Base-by-base conservation (phyloP, 345 rosid genomes). In the Melastoma malabathricum region DNA sequence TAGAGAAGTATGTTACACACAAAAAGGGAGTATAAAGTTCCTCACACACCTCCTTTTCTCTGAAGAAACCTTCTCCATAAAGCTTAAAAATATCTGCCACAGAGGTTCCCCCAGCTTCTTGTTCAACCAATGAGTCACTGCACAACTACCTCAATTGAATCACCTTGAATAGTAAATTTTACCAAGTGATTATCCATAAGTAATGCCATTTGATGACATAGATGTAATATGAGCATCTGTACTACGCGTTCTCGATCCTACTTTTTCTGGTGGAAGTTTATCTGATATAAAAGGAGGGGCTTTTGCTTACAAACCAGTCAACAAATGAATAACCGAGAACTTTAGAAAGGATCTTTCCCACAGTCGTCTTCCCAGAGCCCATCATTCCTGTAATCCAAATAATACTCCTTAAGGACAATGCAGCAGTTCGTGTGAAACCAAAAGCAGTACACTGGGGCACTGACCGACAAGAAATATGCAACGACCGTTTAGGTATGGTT, bases 281-380 rank as follows among this genome's bases (percentile, higher is more conserved):
- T 29, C 38, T 29, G 38, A 29, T 29, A 29, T 1, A 29, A 29
- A 29, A 29, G 38, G 38, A 29, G 38, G 6, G 38, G 8, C 5
- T 29, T 29, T 29, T 29, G 38, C 38, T n/a, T n/a, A 59, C 92
- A 46, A 64, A 92, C 98, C 98, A 70, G 81, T 92, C 98, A 45
- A 51, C 58, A 67, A 92, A 92, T 2, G 82, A 69, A 74, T 84
- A 92, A 18, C 66, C 65, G 47, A 92, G 95, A 18, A 64, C 88
- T 58, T 68, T 70, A 3, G 98, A 68, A 54, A 92, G 65, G 72
- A 87, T 53, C 75, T 84, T 79, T 29, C 98, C 98, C 34, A 84
- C 82, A 0, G 96, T 92, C 15, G 98, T 82, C 75, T 92, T 92
- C 55, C 98, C 98, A 10, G 95, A 92, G 41, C 96, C 98, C 98